Percentiles rank a stretch among this genome's conserved stretches.
phyloP scores from a whole-genome alignment of 441 rosid genomes.

The Biscutella auriculata region DNA sequence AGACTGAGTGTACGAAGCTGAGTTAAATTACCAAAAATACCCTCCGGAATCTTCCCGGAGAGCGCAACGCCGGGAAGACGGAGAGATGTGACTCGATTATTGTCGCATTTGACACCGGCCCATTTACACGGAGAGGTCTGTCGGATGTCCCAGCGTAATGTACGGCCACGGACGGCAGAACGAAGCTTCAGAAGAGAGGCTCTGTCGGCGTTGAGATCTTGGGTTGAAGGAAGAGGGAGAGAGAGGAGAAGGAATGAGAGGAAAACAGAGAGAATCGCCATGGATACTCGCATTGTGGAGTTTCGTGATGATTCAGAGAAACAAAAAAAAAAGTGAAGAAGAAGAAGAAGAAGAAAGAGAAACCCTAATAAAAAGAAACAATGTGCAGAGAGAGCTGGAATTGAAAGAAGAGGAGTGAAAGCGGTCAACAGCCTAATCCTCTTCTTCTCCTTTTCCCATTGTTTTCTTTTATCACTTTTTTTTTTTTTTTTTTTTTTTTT shows the following conservation, averaged over 20 bases:
- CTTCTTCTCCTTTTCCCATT: constrained; percentile 5
- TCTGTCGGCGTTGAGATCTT: constrained; percentile 63
- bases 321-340: background rate
- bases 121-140: constrained; percentile 47
- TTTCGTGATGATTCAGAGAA: background rate
- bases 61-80: constrained; percentile 71
- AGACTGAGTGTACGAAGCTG: constrained; percentile 69
- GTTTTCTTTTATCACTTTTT: too few species aligned
- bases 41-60: constrained; percentile 53
- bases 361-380: background rate
- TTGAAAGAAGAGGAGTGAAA: constrained; percentile 4
- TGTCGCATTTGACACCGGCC: constrained; percentile 66
- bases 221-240: constrained; percentile 22
- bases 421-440: constrained; percentile 23
- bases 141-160: constrained; percentile 56
- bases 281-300: constrained; percentile 9
- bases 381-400: background rate
- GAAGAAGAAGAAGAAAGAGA: background rate
- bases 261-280: constrained; percentile 17
- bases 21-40: constrained; percentile 62
- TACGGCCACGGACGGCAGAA: constrained; percentile 59
- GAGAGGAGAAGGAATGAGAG: constrained; percentile 12
- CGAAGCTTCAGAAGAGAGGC: constrained; percentile 62
- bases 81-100: constrained; percentile 52
- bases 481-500: background rate